Evolutionary conservation across 345 rosid species (phyloP).

Genomic region (Trapa bicornis): DNA sequence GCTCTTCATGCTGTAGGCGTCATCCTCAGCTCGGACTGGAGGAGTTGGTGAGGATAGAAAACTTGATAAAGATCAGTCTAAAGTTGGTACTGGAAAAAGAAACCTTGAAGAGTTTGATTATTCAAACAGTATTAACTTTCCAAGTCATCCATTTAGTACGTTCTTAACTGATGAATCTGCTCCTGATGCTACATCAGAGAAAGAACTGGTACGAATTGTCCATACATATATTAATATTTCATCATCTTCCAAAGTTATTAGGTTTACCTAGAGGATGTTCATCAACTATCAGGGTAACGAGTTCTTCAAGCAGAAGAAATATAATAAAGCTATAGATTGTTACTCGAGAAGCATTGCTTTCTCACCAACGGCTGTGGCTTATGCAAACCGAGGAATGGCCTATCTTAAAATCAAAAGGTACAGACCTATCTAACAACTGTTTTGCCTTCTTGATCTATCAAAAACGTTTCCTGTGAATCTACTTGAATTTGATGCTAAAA

Average conservation of each 20-base stretch:
- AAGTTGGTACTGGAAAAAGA: slow-evolving; percentile 1
- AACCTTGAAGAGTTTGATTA: slow-evolving; percentile 20
- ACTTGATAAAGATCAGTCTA: slow-evolving; percentile 11
- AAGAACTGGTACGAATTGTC: slow-evolving; percentile 48
- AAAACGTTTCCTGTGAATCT: background rate
- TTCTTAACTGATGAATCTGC: slow-evolving; percentile 25
- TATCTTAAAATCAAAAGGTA: slow-evolving; percentile 73
- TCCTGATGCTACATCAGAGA: slow-evolving; percentile 72
- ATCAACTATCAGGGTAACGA: slow-evolving; percentile 55
- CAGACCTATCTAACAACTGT: slow-evolving; percentile 2
- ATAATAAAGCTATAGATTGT: slow-evolving; percentile 73
- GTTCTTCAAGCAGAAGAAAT: slow-evolving; percentile 71
- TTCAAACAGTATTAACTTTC: slow-evolving; percentile 23
- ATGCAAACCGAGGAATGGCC: slow-evolving; percentile 91
- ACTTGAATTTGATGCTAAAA: background rate
- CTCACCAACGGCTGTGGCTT: slow-evolving; percentile 71
- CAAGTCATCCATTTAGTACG: slow-evolving; percentile 29
- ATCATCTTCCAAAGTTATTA: background rate
- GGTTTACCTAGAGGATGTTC: slow-evolving; percentile 1
- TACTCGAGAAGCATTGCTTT: slow-evolving; percentile 85
- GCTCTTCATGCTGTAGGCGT: slow-evolving; percentile 8
- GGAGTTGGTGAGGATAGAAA: slow-evolving; percentile 16
- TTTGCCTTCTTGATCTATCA: background rate
- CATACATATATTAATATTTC: background rate
- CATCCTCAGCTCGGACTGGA: slow-evolving; percentile 14